These are phyloP conservation scores for Lactarius sp. DNA, from an alignment of 768 basidiomycete species.

Conservation along the genomic window DNA sequence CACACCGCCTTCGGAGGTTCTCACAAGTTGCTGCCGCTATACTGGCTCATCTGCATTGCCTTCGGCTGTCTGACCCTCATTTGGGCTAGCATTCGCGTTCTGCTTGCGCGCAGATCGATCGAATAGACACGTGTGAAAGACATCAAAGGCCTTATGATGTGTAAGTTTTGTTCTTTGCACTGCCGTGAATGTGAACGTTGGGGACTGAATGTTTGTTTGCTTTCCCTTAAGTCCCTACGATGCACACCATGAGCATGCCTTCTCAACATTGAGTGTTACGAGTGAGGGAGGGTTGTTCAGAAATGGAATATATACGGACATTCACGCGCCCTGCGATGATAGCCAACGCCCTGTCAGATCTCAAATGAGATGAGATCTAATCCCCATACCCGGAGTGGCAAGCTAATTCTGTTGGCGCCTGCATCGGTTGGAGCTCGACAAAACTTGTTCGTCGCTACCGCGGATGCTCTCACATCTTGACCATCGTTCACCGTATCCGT, in stretches of 20 bases:
- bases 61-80: conserved; percentile 52
- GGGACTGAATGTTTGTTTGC: conserved; percentile 16
- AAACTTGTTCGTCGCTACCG: no score
- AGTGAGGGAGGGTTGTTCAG: neutral
- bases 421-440: no score
- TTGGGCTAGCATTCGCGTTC: conserved; percentile 56
- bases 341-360: neutral
- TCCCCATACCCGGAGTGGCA: neutral
- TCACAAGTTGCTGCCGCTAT: conserved; percentile 51
- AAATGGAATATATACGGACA: neutral
- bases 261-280: conserved; percentile 14
- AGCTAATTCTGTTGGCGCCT: neutral
- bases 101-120: conserved; percentile 51
- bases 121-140: conserved; percentile 55
- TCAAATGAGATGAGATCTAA: conserved; percentile 2
- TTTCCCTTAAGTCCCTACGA: conserved; percentile 42
- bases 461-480: neutral
- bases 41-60: conserved; percentile 61
- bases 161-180: conserved; percentile 38
- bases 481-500: neutral
- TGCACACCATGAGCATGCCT: conserved; percentile 33
- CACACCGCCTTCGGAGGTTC: conserved; percentile 66
- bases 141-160: conserved; percentile 68
- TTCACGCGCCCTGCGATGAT: neutral
- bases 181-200: neutral